A percentile compares a stretch with the other conserved stretches of the same genome.
Evolutionary conservation across 2,329 filamentous ascomycete species (phyloP).

Genomic region (Exophiala spinifera): DNA sequence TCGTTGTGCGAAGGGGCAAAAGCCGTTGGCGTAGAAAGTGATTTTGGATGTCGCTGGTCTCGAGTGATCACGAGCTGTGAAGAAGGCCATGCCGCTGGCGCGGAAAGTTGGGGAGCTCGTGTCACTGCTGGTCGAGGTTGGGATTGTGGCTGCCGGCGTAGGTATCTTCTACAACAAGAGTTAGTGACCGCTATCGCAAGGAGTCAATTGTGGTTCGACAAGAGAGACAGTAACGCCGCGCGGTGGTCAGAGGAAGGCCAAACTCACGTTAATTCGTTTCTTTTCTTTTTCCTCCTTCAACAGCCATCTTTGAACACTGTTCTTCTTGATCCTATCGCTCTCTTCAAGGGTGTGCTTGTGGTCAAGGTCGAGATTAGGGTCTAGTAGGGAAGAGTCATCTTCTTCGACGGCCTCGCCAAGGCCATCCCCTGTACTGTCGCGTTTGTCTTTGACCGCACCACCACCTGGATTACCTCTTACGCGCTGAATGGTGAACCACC

Average conservation of each 20-base stretch:
- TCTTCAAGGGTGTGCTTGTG: constrained; percentile 71
- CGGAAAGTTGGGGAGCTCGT: constrained; percentile 19
- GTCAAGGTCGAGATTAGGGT: constrained; percentile 54
- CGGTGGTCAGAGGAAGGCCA: background rate
- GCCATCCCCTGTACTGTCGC: constrained; percentile 11
- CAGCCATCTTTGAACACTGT: constrained; percentile 66
- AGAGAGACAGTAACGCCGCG: background rate
- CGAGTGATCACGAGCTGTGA: constrained; percentile 68
- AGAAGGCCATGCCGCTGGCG: constrained; percentile 59
- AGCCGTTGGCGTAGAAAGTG: constrained; percentile 78
- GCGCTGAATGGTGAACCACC: constrained; percentile 71
- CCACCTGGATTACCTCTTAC: constrained; percentile 64
- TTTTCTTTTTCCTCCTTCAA: constrained; percentile 63
- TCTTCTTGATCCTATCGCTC: constrained; percentile 78
- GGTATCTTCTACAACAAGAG: constrained; percentile 12
- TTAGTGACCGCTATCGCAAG: background rate
- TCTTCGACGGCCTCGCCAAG: constrained; percentile 54
- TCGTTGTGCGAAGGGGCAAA: constrained; percentile 82
- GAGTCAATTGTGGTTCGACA: background rate
- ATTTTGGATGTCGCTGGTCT: constrained; percentile 59
- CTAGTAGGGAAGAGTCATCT: constrained; percentile 40
- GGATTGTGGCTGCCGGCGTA: constrained; percentile 1
- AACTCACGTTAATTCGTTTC: constrained; percentile 48
- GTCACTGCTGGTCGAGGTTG: constrained; percentile 8
- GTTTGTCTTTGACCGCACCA: constrained; percentile 39